Evolutionary conservation across 345 rosid species (phyloP), one percentile per base, ranked within the genome.

Genomic region (Laguncularia racemosa): DNA sequence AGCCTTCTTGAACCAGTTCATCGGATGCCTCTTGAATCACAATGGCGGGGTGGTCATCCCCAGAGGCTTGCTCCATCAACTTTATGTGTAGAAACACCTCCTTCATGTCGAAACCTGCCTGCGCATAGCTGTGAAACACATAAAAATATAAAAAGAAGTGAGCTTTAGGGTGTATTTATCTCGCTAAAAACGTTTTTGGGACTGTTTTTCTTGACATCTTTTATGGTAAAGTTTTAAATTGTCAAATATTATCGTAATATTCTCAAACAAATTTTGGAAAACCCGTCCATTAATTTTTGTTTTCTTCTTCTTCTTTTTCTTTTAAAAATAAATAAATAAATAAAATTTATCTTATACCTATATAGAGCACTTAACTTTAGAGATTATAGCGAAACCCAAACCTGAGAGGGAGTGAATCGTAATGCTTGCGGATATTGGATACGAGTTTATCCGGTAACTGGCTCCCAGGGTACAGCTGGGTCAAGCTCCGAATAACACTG

Each of bases 371-470:
- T 33, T 26, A 26, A 33, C 40, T 33, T 33, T 33, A 33, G 40
- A 9, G 40, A 33, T 33, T 33, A 33, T 33, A 33, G 1, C 1
- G 40, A 33, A 45, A 50, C 62, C 48, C 38, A n/a, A 55, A 91
- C 96, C 98, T 92, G 69, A 86, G 83, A 11, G 97, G 97, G 81
- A 86, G 79, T 56, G 98, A 89, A 79, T 92, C 98, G 57, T 83
- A 89, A 77, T 89, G 98, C 83, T 86, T 92, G 72, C 88, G 75
- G 40, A 92, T 86, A 75, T 82, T 86, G 53, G 88, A 86, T 18
- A 92, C 89, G 16, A 92, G 93, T 91, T 84, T 86, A 79, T 92
- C 98, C 26, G 96, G 97, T 63, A 92, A 73, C 76, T 89, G 98
- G 44, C 95, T 92, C 0, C 95, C 98, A 0, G 96, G 97, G 59